Percentiles rank a stretch among this genome's conserved stretches.
Evolutionary conservation across 106 monocot genomes (phyloP).

Genomic region (Acanthochlamys bracteata): DNA sequence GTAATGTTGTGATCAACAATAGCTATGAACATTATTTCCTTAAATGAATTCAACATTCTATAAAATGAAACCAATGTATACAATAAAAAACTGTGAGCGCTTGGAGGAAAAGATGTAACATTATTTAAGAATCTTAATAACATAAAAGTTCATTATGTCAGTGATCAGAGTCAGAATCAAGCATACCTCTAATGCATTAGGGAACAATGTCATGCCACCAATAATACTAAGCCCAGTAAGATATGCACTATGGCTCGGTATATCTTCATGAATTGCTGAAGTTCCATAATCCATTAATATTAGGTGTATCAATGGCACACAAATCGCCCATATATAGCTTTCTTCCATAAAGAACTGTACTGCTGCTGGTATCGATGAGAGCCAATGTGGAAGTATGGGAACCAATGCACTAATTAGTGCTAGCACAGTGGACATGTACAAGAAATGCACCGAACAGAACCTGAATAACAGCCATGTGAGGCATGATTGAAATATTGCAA

Average conservation of each 20-base stretch:
- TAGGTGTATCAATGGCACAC: slow-evolving; percentile 31
- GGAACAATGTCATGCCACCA: slow-evolving; percentile 58
- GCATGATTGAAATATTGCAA: slow-evolving; percentile 51
- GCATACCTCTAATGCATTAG: slow-evolving; percentile 58
- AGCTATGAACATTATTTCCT: no score
- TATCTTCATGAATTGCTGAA: slow-evolving; percentile 49
- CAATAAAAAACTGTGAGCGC: no score
- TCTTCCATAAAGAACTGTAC: slow-evolving; percentile 46
- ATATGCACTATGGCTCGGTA: slow-evolving; percentile 55
- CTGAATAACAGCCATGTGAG: slow-evolving; percentile 60
- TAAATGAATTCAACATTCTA: no score
- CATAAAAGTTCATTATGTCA: no score
- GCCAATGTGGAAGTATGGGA: slow-evolving; percentile 46
- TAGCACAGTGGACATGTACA: slow-evolving; percentile 50
- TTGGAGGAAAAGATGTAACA: no score
- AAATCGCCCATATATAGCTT: slow-evolving; percentile 32
- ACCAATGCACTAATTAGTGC: slow-evolving; percentile 40
- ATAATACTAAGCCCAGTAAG: slow-evolving; percentile 68
- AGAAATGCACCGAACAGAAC: slow-evolving; percentile 51
- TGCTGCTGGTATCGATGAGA: slow-evolving; percentile 44
- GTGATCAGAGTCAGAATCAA: no score
- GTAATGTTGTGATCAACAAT: no score
- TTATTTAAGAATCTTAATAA: no score
- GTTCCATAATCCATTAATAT: slow-evolving; percentile 59
- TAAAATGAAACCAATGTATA: no score